These are phyloP conservation scores for Colletotrichum abscissum DNA, from an alignment of 2,329 filamentous ascomycete genomes.

Conservation along the genomic window DNA sequence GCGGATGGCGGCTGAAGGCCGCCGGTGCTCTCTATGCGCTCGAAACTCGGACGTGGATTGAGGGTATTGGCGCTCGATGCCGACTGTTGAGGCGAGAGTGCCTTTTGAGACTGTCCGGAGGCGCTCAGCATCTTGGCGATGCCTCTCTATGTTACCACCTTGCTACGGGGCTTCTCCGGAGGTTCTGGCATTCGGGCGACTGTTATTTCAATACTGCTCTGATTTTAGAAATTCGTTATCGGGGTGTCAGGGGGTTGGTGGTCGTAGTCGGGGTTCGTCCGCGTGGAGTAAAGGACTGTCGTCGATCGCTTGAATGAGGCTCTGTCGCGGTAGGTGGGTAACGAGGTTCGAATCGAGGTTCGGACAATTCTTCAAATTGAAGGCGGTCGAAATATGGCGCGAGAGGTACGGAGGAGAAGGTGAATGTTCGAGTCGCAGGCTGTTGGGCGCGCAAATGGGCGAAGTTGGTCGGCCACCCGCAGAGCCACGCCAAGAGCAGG, in stretches of 20 bases:
- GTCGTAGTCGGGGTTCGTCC: slow-evolving; percentile 7
- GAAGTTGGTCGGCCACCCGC: slow-evolving; percentile 18
- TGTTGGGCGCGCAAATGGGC: slow-evolving; percentile 8
- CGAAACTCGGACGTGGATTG: slow-evolving; percentile 59
- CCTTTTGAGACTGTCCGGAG: slow-evolving; percentile 66
- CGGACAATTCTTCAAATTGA: not conserved
- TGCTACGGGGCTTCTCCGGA: slow-evolving; percentile 33
- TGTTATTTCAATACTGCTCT: slow-evolving; percentile 11
- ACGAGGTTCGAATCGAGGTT: slow-evolving; percentile 5
- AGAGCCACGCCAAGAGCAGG: slow-evolving; percentile 31
- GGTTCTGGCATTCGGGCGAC: slow-evolving; percentile 36
- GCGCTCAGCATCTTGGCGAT: slow-evolving; percentile 60
- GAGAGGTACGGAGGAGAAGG: not conserved
- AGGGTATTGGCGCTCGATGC: slow-evolving; percentile 50
- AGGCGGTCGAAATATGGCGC: not conserved
- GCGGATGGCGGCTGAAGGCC: slow-evolving; percentile 57
- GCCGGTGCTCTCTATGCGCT: slow-evolving; percentile 60
- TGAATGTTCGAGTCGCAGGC: not conserved
- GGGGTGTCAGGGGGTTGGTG: not conserved
- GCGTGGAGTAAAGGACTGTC: slow-evolving; percentile 6
- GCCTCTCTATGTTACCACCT: slow-evolving; percentile 37
- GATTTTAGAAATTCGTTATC: not conserved
- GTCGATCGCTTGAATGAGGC: slow-evolving; percentile 6
- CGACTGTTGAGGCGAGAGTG: slow-evolving; percentile 53
- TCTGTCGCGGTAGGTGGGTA: slow-evolving; percentile 4